A percentile compares a stretch with the other conserved stretches of the same genome.
Evolutionary conservation across 1,139 yeast species (phyloP).

Genomic region (Sugiyamaella xylanicola): DNA sequence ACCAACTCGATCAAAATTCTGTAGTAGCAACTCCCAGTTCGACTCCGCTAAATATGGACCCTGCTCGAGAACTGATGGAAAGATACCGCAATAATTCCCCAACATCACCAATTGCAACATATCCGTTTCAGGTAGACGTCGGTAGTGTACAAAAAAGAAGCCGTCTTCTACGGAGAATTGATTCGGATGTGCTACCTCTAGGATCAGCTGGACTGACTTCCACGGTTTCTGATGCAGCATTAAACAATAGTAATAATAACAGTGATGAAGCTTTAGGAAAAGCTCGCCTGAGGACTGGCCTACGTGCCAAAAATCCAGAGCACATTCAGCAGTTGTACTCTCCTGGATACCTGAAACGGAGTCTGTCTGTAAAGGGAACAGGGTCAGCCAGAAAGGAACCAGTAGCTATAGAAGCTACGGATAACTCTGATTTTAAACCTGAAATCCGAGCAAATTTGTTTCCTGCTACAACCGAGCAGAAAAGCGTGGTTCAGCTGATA

Average conservation of each 20-base stretch:
- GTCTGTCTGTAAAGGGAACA: constrained; percentile 16
- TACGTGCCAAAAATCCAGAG: constrained; percentile 15
- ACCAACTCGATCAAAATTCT: neutral
- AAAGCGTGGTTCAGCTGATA: constrained; percentile 9
- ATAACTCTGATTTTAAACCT: too few relatives aligned
- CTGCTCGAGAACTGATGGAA: constrained; percentile 25
- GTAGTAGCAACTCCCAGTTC: neutral
- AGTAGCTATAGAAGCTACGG: neutral
- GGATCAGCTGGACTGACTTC: neutral
- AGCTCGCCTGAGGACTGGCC: neutral
- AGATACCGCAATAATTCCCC: constrained; percentile 15
- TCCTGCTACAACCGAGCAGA: neutral
- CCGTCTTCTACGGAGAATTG: constrained; percentile 15
- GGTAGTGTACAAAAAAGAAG: neutral
- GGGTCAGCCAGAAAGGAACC: constrained; percentile 3
- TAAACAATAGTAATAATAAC: neutral
- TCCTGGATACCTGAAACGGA: constrained; percentile 28
- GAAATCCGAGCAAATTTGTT: constrained; percentile 1
- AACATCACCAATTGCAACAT: constrained; percentile 20
- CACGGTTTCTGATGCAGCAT: neutral
- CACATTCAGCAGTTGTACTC: constrained; percentile 27
- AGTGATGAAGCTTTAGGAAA: neutral
- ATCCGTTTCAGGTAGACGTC: constrained; percentile 13
- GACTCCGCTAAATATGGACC: constrained; percentile 16
- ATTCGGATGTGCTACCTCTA: constrained; percentile 19